These are phyloP conservation scores for Hyphopichia homilentoma DNA, from an alignment of 805 yeast genomes.

Conservation along the genomic window DNA sequence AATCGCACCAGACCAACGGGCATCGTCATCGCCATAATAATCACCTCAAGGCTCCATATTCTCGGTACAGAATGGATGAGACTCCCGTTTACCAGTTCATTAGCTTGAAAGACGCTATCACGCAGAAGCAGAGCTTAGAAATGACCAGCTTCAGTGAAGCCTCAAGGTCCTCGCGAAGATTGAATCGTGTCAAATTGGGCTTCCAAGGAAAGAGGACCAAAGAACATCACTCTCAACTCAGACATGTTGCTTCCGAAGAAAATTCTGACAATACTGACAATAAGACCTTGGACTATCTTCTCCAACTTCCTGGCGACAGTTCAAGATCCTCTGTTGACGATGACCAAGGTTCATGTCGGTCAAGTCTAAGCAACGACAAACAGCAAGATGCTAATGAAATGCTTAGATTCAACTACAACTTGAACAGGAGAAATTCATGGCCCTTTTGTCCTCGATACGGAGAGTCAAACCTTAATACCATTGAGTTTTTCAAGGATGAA, in stretches of 20 bases:
- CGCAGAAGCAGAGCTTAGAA: constrained; percentile 10
- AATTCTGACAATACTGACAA: constrained; percentile 1
- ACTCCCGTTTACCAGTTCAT: constrained; percentile 30
- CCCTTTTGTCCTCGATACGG: constrained; percentile 17
- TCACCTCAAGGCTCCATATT: not conserved
- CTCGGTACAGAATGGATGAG: too few relatives aligned
- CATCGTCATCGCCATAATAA: constrained; percentile 5
- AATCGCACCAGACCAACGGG: constrained; percentile 3
- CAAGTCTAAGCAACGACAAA: not conserved
- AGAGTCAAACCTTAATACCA: constrained; percentile 16
- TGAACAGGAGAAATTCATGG: constrained; percentile 34
- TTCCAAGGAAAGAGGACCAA: constrained; percentile 15
- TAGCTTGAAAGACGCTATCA: constrained; percentile 32
- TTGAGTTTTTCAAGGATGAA: constrained; percentile 12
- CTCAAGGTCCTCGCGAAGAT: constrained; percentile 29
- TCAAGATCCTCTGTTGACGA: constrained; percentile 1
- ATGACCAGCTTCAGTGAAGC: constrained; percentile 13
- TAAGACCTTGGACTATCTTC: constrained; percentile 14
- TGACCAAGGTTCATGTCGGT: not conserved
- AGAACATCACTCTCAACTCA: not conserved
- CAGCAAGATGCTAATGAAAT: constrained; percentile 5
- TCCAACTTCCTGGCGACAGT: constrained; percentile 12
- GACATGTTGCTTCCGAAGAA: not conserved
- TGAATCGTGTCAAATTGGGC: constrained; percentile 33
- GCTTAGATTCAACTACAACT: constrained; percentile 8